Evolutionary conservation across 805 yeast genomes (phyloP).

Genomic region (Pichia californica): DNA sequence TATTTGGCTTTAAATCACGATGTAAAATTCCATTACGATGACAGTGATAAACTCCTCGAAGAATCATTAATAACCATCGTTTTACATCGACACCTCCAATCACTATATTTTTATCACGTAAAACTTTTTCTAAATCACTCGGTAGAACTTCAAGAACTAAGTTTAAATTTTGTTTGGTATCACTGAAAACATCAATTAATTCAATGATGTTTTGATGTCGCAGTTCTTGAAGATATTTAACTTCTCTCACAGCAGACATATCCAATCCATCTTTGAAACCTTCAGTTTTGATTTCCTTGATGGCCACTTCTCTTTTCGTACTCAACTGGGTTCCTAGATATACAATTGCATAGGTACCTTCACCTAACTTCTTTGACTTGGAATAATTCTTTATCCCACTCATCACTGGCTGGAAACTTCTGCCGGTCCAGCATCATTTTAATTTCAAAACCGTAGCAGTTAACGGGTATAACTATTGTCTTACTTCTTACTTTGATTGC

Average conservation of each 20-base stretch:
- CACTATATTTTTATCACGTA: conserved; percentile 68
- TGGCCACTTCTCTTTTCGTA: conserved; percentile 64
- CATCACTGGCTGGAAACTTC: no score
- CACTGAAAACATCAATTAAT: conserved; percentile 78
- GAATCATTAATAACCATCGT: conserved; percentile 90
- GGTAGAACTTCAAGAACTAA: conserved; percentile 91
- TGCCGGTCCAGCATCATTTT: no score
- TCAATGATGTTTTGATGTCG: conserved; percentile 78
- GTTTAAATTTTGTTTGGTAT: conserved; percentile 56
- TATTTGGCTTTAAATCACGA: conserved; percentile 90
- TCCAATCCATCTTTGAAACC: conserved; percentile 94
- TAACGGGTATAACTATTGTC: no score
- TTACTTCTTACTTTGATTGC: no score
- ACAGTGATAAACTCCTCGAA: conserved; percentile 92
- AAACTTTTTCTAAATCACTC: conserved; percentile 82
- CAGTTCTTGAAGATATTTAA: conserved; percentile 79
- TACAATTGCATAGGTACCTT: conserved; percentile 98
- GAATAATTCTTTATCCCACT: conserved; percentile 25
- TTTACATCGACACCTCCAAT: conserved; percentile 86
- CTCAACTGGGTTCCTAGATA: conserved; percentile 66
- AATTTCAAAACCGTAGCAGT: no score
- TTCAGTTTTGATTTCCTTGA: conserved; percentile 92
- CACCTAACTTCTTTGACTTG: conserved; percentile 86
- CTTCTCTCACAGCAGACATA: conserved; percentile 95
- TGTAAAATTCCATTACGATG: conserved; percentile 88